phyloP scores from a whole-genome alignment of 768 basidiomycete species.

The Termitomyces heimii region DNA sequence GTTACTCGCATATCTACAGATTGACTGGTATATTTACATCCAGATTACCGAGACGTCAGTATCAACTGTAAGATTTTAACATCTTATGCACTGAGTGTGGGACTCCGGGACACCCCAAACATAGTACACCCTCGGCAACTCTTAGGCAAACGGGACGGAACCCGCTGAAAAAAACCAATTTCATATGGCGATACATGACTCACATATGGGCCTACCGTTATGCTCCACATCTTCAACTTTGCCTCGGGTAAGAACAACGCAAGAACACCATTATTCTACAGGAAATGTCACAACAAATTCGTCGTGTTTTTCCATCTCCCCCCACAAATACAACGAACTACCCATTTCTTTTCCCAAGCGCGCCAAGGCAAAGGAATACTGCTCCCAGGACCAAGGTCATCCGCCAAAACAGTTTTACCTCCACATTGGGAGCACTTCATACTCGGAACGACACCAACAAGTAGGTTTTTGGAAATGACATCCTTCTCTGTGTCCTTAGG shows the following conservation, averaged over 20 bases:
- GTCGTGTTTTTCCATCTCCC: slow-evolving; percentile 47
- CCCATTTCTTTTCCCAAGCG: slow-evolving; percentile 63
- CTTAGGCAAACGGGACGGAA: no score
- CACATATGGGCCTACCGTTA: no score
- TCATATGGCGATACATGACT: no score
- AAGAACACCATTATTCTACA: background rate
- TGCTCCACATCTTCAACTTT: no score
- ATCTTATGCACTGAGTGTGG: no score
- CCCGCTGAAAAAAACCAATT: no score
- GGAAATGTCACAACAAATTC: background rate
- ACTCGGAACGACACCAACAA: slow-evolving; percentile 31
- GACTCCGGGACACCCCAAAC: no score
- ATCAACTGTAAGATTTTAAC: no score
- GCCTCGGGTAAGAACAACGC: background rate
- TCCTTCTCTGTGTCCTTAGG: slow-evolving; percentile 42
- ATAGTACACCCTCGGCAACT: no score
- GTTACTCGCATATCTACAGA: no score
- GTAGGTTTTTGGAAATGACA: slow-evolving; percentile 55
- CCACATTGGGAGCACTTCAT: slow-evolving; percentile 60
- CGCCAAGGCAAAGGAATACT: slow-evolving; percentile 41
- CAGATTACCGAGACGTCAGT: no score
- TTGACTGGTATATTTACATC: no score
- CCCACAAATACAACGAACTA: slow-evolving; percentile 60
- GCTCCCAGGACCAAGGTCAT: slow-evolving; percentile 20
- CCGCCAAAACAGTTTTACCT: slow-evolving; percentile 43